Evolutionary conservation across 768 basidiomycete genomes (phyloP).

Genomic region (Chlorophyllum brunneum): DNA sequence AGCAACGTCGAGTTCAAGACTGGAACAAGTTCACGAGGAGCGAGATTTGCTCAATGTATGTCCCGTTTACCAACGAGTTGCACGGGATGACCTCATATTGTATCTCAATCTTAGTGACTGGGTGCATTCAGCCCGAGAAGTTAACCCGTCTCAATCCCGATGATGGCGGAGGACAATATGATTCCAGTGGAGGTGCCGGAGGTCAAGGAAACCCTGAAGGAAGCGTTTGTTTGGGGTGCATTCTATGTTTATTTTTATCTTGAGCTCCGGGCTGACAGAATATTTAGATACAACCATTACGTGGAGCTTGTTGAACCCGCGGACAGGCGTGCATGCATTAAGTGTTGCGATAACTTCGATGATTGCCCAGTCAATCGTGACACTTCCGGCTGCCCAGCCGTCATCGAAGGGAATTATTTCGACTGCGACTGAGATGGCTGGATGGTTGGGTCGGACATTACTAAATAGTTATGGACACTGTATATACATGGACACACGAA

Average conservation of each 20-base stretch:
- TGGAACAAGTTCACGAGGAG: constrained; percentile 38
- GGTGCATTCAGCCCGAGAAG: constrained; percentile 45
- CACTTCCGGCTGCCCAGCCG: constrained; percentile 46
- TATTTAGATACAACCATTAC: constrained; percentile 49
- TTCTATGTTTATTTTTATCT: neutral
- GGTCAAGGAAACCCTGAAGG: constrained; percentile 50
- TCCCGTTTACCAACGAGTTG: neutral
- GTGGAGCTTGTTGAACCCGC: constrained; percentile 55
- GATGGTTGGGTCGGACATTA: neutral
- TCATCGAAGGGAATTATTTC: constrained; percentile 54
- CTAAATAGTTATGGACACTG: too few relatives aligned
- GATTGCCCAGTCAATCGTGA: constrained; percentile 56
- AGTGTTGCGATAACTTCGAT: constrained; percentile 49
- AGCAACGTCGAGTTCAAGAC: constrained; percentile 42
- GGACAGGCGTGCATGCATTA: constrained; percentile 49
- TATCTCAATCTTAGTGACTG: constrained; percentile 39
- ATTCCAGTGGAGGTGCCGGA: constrained; percentile 49
- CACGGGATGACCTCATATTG: neutral
- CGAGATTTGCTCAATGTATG: constrained; percentile 43
- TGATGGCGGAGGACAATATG: constrained; percentile 55
- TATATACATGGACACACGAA: neutral
- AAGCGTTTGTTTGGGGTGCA: constrained; percentile 48
- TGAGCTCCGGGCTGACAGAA: constrained; percentile 11
- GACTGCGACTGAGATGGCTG: constrained; percentile 33
- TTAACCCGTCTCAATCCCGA: constrained; percentile 40